Evolutionary conservation across 2,329 filamentous ascomycete genomes (phyloP), one percentile per base, ranked within the genome.

Genomic region (Ophiostoma novo-ulmi): DNA sequence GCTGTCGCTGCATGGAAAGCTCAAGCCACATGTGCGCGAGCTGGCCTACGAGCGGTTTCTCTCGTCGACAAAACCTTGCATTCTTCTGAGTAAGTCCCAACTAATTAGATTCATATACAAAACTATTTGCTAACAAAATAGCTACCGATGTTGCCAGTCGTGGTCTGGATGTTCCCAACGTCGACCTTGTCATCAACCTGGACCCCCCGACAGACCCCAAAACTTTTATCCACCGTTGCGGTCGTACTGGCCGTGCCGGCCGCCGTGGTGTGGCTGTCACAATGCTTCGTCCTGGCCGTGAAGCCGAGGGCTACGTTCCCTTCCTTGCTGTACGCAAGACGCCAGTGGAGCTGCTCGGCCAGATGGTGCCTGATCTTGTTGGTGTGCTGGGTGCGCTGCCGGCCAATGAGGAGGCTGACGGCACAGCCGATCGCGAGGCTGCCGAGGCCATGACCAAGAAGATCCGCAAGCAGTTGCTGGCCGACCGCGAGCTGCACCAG

Each of bases 171-270:
- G 95, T 98, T 69, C 93, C 94, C 0, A 88, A 93, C 70, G 93
- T 97, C 63, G 94, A 98, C 77, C 85, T 97, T 0, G 94, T 97
- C 3, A 86, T 97, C 2, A 94, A 98, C 78, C 84, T 97, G 41
- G 94, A 98, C 77, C 91, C 76, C 80, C 93, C 77, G 0, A 92
- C 90, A 58, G 94, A 97, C 76, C 92, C 94, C 0, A 98, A 98
- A 78, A 93, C 91, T 13, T 98, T 98, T 77, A 92, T 99, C 72
- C 95, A 99, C 79, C 90, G 95, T 5, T 91, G 95, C 38, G 95
- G 95, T 1, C 87, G 95, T 74, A 93, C 95, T 0, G 95, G 95
- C 0, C 87, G 95, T 31, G 97, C 97, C 77, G 94, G 94, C 0
- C 86, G 94, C 73, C 89, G 90, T 73, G 95, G 95, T 0, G 81